phyloP scores from a whole-genome alignment of 305 asterid genomes.

The Solanum hybrid region DNA sequence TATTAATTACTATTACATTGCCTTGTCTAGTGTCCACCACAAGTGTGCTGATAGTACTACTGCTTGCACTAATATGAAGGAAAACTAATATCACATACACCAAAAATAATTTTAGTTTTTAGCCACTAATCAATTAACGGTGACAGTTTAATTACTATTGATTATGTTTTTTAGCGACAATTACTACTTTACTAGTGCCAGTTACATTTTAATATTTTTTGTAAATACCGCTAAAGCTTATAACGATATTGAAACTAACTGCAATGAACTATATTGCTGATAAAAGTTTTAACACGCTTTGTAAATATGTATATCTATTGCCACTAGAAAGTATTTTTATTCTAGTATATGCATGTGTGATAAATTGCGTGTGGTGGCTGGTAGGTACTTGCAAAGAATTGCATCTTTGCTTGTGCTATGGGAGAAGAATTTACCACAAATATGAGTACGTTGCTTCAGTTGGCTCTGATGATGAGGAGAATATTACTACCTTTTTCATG shows the following conservation, averaged over 20 bases:
- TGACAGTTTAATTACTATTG: too few relatives aligned
- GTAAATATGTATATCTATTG: too few relatives aligned
- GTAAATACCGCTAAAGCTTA: too few relatives aligned
- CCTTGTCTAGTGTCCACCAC: background rate
- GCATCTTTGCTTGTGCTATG: background rate
- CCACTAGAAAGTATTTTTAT: too few relatives aligned
- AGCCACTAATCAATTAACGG: too few relatives aligned
- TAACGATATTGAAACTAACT: too few relatives aligned
- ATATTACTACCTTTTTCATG: background rate
- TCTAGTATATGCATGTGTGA: background rate
- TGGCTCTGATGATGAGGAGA: slow-evolving; percentile 1
- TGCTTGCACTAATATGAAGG: background rate
- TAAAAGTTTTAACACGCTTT: too few relatives aligned
- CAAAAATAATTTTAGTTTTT: too few relatives aligned
- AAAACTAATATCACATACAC: background rate
- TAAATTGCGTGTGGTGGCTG: background rate
- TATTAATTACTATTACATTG: background rate
- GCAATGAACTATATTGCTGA: background rate
- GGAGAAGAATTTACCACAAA: background rate
- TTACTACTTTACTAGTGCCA: background rate
- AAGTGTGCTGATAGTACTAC: background rate
- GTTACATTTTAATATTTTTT: too few relatives aligned
- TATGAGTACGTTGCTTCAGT: background rate
- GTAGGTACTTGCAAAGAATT: background rate
- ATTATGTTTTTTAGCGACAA: too few relatives aligned